Evolutionary conservation across 805 yeast genomes (phyloP).

Genomic region (Wickerhamia fluorescens): DNA sequence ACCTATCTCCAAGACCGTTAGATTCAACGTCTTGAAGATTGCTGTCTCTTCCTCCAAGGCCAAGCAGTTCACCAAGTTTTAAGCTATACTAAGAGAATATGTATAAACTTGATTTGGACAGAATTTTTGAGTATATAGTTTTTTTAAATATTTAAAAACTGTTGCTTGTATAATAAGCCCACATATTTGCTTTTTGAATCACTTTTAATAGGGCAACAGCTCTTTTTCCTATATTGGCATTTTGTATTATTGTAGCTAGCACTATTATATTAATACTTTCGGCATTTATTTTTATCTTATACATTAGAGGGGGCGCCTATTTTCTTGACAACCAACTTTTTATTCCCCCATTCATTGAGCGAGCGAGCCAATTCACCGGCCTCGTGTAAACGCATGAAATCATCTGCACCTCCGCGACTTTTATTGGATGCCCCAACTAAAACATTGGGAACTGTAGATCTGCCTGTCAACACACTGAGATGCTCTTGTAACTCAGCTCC

Average conservation of each 20-base stretch:
- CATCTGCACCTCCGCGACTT: slow-evolving; percentile 88
- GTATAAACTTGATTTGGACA: no score
- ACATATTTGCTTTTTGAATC: no score
- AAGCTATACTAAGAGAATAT: no score
- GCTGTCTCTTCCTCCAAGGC: slow-evolving; percentile 80
- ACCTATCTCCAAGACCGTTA: slow-evolving; percentile 99
- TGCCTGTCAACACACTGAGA: slow-evolving; percentile 60
- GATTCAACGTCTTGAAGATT: slow-evolving; percentile 98
- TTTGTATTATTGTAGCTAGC: no score
- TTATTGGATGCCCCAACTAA: slow-evolving; percentile 52
- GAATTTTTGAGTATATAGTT: no score
- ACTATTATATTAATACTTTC: no score
- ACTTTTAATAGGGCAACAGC: no score
- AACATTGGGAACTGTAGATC: slow-evolving; percentile 87
- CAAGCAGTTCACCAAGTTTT: slow-evolving; percentile 96
- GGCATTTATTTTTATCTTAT: no score
- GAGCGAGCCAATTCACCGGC: slow-evolving; percentile 44
- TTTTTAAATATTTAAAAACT: no score
- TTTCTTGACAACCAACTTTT: slow-evolving; percentile 41
- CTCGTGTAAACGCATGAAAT: slow-evolving; percentile 56
- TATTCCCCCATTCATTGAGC: slow-evolving; percentile 59
- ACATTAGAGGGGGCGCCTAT: slow-evolving; percentile 52
- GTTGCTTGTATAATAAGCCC: no score
- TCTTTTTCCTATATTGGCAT: no score
- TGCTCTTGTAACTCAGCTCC: slow-evolving; percentile 72